These are phyloP conservation scores for Annona cherimola DNA, from an alignment of 164 flowering plant species.

Conservation along the genomic window DNA sequence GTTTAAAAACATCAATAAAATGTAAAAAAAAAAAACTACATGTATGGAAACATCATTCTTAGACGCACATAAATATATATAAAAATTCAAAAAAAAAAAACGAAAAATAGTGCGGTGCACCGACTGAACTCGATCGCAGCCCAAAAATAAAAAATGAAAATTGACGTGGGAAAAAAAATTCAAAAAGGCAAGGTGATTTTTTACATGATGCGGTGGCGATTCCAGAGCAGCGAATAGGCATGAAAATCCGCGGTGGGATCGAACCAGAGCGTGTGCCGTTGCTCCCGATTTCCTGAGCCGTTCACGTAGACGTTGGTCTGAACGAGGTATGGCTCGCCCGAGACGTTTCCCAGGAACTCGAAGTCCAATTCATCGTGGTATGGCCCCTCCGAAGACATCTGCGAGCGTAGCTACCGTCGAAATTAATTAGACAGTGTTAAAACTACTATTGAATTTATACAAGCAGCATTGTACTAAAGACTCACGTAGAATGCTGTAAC, in stretches of 20 bases:
- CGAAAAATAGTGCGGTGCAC: too few relatives aligned
- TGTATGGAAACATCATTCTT: too few relatives aligned
- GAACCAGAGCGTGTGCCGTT: conserved; percentile 41
- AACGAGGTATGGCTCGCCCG: conserved; percentile 44
- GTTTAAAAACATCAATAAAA: too few relatives aligned
- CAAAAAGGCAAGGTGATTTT: background rate
- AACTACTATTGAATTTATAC: background rate
- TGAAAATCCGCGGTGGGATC: conserved; percentile 40
- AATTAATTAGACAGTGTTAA: background rate
- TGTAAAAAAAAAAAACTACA: too few relatives aligned
- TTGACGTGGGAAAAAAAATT: background rate
- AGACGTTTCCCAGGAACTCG: conserved; percentile 37
- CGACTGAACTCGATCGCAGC: too few relatives aligned
- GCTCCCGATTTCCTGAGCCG: conserved; percentile 39
- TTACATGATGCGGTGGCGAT: conserved; percentile 28
- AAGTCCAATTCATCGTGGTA: conserved; percentile 40
- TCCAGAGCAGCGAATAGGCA: conserved; percentile 38
- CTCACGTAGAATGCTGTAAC: conserved; percentile 45
- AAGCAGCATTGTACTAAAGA: background rate
- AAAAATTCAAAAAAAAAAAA: too few relatives aligned
- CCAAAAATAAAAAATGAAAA: too few relatives aligned
- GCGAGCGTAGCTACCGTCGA: background rate
- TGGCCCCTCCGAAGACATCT: conserved; percentile 40
- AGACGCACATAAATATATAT: too few relatives aligned
- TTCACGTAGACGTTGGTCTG: conserved; percentile 43